Evolutionary conservation across 805 yeast genomes (phyloP), one percentile per base, ranked within the genome.

Genomic region (Cephaloascus albidus): DNA sequence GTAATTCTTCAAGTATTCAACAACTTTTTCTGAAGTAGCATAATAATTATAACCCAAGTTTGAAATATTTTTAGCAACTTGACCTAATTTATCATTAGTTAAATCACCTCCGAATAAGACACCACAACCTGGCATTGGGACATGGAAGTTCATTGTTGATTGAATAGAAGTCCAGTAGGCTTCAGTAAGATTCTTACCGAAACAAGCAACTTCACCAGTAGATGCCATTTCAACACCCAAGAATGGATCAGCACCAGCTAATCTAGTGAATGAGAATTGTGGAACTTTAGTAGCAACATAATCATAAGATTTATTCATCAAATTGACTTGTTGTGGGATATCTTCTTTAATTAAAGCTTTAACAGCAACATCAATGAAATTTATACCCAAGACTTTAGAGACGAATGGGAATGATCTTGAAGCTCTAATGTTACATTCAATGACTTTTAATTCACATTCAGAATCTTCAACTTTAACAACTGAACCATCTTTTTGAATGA

Each of bases 181-280:
- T 65, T 93, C 97, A 41, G 74, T 53, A 45, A 83, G 61, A 61
- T 86, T 82, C 45, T 70, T 70, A 52, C 99, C 99, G 58, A 93
- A 93, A 59, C 96, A 85, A 23, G 98, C 98, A 58, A 93, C 85
- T 68, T 93, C 99, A 63, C 99, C 99, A 38, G 99, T 93, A 10
- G 97, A 89, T 4, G 97, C 82, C 99, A 93, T 93, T 70, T 93
- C 99, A 49, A 93, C 98, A 47, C 98, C 98, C 57, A 93, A 73
- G 74, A 85, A 89, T 47, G 99, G 99, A 63, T 93, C 99, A 38
- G 99, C 99, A 49, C 98, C 99, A 16, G 97, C 97, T 55, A 93
- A 74, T 70, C 99, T 81, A 32, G 97, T 89, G 72, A 93, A 93
- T 5, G 97, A 90, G 66, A 93, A 93, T 69, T 93, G 99, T 36